Evolutionary conservation across 192 early-diverging fungal species (phyloP).

Genomic region (Mortierella antarctica): DNA sequence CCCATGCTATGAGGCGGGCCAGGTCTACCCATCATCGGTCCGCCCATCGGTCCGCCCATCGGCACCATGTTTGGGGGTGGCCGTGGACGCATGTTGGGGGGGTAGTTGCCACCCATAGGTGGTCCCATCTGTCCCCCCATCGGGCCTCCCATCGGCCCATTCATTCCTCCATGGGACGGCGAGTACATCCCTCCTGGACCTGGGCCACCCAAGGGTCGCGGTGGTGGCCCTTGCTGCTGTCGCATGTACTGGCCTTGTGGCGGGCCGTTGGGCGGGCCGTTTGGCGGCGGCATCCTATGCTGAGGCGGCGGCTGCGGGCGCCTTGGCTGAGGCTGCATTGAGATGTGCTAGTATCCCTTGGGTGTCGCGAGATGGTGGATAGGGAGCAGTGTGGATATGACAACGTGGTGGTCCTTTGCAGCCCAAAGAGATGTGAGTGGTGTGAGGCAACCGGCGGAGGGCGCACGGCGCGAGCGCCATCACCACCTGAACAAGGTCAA

Average conservation of each 20-base stretch:
- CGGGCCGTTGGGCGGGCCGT: constrained; percentile 12
- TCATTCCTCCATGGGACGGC: constrained; percentile 14
- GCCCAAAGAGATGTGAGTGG: no score
- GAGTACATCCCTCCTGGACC: constrained; percentile 33
- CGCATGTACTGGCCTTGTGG: constrained; percentile 50
- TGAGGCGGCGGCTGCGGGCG: constrained; percentile 37
- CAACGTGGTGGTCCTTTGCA: no score
- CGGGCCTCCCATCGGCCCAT: constrained; percentile 11
- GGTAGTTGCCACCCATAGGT: constrained; percentile 22
- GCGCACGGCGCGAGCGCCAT: no score
- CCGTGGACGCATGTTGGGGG: constrained; percentile 38
- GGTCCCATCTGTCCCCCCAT: constrained; percentile 30
- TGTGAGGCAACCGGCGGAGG: no score
- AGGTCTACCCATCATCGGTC: constrained; percentile 24
- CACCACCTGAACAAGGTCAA: no score
- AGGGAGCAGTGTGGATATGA: no score
- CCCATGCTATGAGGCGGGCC: constrained; percentile 9
- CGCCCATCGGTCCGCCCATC: constrained; percentile 27
- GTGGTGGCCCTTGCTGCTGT: constrained; percentile 17
- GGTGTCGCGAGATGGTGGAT: not conserved
- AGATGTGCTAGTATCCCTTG: not conserved
- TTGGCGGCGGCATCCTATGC: constrained; percentile 24
- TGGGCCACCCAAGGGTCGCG: constrained; percentile 33
- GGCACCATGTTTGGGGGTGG: constrained; percentile 34
- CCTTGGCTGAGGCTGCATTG: constrained; percentile 48